Evolutionary conservation across 768 basidiomycete genomes (phyloP).

Genomic region (Trametes cingulata): DNA sequence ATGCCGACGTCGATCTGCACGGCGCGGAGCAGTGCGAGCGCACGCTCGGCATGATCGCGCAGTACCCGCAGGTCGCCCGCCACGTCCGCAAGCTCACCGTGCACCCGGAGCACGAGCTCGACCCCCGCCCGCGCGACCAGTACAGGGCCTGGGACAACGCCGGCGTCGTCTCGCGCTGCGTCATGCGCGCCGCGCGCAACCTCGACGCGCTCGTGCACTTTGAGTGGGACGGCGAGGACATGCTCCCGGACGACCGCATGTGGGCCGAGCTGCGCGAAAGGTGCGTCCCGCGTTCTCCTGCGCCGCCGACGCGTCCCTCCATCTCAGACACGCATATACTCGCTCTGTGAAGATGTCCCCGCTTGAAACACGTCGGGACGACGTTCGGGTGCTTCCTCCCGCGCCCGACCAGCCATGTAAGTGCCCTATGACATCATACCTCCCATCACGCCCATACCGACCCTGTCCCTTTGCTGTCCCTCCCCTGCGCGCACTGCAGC

Average conservation of each 20-base stretch:
- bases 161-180: constrained; percentile 48
- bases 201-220: constrained; percentile 69
- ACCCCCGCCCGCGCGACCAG: constrained; percentile 8
- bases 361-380: constrained; percentile 59
- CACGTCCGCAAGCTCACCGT: constrained; percentile 65
- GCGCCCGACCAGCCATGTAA: constrained; percentile 58
- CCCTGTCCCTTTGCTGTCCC: neutral
- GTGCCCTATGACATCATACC: constrained; percentile 30
- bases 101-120: constrained; percentile 34
- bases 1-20: constrained; percentile 55
- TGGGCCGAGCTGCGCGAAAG: constrained; percentile 72
- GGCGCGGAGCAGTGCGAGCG: constrained; percentile 58
- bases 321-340: neutral
- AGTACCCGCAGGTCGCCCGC: constrained; percentile 57
- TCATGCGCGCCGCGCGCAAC: constrained; percentile 47
- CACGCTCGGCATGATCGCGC: constrained; percentile 66
- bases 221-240: constrained; percentile 67
- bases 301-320: neutral
- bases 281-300: constrained; percentile 39
- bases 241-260: constrained; percentile 69
- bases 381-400: constrained; percentile 65
- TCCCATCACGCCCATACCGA: neutral
- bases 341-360: constrained; percentile 57
- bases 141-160: constrained; percentile 32
- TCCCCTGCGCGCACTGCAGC: constrained; percentile 38